These are phyloP conservation scores for Taphrina wiesneri DNA, from an alignment of 1,139 yeast genomes.

Conservation along the genomic window DNA sequence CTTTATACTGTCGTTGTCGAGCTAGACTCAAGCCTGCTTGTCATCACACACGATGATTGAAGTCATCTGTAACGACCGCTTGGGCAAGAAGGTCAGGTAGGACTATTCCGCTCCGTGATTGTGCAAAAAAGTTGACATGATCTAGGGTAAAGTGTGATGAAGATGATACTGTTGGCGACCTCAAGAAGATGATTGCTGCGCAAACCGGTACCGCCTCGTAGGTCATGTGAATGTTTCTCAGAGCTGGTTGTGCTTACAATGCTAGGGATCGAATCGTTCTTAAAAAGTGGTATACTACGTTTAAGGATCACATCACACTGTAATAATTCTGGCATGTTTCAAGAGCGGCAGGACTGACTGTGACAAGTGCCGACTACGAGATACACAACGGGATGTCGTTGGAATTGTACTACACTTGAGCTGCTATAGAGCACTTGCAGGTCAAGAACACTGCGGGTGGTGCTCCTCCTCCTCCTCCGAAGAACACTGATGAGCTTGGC, in stretches of 20 bases:
- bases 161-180: constrained; percentile 86
- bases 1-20: too few relatives aligned
- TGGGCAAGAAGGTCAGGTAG: constrained; percentile 75
- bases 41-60: constrained; percentile 20
- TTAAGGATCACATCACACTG: constrained; percentile 83
- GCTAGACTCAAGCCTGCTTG: too few relatives aligned
- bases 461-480: too few relatives aligned
- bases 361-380: constrained; percentile 73
- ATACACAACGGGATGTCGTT: constrained; percentile 85
- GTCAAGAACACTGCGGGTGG: too few relatives aligned
- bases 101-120: constrained; percentile 55
- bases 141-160: constrained; percentile 56
- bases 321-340: background rate
- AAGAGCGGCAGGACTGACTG: background rate
- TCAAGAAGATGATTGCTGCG: constrained; percentile 76
- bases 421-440: background rate
- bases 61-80: constrained; percentile 47
- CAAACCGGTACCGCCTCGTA: constrained; percentile 69
- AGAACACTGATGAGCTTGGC: too few relatives aligned
- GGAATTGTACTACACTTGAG: constrained; percentile 59
- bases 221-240: background rate
- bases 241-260: background rate
- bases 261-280: constrained; percentile 23
- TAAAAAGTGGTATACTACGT: constrained; percentile 56
- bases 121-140: background rate